Evolutionary conservation across 441 rosid genomes (phyloP).

Genomic region (Iberis amara): DNA sequence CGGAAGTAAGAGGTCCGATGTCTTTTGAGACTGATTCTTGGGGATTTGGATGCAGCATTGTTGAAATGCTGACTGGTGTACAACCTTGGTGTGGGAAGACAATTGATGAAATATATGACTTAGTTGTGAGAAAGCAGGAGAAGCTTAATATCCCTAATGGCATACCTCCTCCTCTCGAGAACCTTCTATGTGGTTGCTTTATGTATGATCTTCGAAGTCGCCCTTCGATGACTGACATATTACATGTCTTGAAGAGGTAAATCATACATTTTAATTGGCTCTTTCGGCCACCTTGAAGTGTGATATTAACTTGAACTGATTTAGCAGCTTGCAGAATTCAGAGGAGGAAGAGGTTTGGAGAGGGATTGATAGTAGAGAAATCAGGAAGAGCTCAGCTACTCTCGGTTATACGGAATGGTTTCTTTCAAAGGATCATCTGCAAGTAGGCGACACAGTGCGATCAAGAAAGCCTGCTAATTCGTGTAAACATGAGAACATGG

Average conservation of each 20-base stretch:
- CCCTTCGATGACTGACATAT: constrained; percentile 69
- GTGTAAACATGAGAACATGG: constrained; percentile 56
- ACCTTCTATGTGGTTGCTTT: constrained; percentile 70
- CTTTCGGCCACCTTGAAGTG: too few relatives aligned
- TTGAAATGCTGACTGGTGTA: constrained; percentile 81
- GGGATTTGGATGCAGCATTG: constrained; percentile 85
- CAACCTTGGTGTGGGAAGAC: constrained; percentile 75
- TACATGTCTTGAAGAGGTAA: constrained; percentile 61
- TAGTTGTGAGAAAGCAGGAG: constrained; percentile 68
- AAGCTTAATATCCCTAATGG: constrained; percentile 57
- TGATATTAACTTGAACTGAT: constrained; percentile 22
- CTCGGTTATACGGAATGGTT: constrained; percentile 68
- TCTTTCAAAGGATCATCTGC: constrained; percentile 62
- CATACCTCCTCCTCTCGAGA: constrained; percentile 68
- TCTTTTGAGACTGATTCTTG: constrained; percentile 80
- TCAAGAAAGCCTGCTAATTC: constrained; percentile 68
- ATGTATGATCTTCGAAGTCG: constrained; percentile 74
- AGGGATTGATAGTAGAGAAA: constrained; percentile 35
- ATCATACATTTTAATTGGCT: background rate
- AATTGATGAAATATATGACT: constrained; percentile 51
- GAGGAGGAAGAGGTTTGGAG: constrained; percentile 48
- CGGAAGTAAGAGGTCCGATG: constrained; percentile 76
- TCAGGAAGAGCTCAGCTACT: constrained; percentile 32
- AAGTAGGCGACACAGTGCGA: constrained; percentile 70
- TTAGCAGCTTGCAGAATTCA: constrained; percentile 59